Evolutionary conservation across 805 yeast species (phyloP).

Genomic region (Ascoidea tarda): DNA sequence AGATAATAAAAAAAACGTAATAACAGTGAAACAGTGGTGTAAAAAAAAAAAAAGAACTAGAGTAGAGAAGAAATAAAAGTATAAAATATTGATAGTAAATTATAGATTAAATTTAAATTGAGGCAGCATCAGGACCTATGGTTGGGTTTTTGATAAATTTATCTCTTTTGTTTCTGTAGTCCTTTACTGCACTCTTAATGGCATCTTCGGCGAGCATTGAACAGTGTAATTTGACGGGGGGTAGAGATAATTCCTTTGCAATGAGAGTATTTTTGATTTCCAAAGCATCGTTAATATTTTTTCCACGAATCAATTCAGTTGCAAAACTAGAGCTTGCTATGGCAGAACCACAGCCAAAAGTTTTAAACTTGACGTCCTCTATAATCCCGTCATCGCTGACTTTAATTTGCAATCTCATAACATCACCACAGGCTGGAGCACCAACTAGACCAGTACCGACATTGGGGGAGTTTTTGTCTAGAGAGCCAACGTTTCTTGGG

Average conservation of each 20-base stretch:
- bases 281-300: constrained; percentile 86
- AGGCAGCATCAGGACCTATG: constrained; percentile 9
- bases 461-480: constrained; percentile 58
- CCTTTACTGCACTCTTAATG: constrained; percentile 92
- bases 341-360: constrained; percentile 98
- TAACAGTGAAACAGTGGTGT: too few relatives aligned
- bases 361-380: constrained; percentile 92
- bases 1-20: too few relatives aligned
- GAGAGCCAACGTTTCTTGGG: constrained; percentile 92
- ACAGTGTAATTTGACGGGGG: constrained; percentile 96
- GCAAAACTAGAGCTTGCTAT: constrained; percentile 93
- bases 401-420: constrained; percentile 91
- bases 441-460: constrained; percentile 98
- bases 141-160: constrained; percentile 6
- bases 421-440: constrained; percentile 99
- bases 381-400: constrained; percentile 87
- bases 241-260: constrained; percentile 87
- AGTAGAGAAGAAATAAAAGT: too few relatives aligned
- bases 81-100: too few relatives aligned
- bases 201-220: constrained; percentile 99
- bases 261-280: constrained; percentile 86
- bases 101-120: too few relatives aligned
- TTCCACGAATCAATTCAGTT: constrained; percentile 91
- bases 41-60: too few relatives aligned
- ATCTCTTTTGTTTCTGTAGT: constrained; percentile 72